Base-by-base conservation (phyloP, 306 rosid genomes). In the Betula pendula region DNA sequence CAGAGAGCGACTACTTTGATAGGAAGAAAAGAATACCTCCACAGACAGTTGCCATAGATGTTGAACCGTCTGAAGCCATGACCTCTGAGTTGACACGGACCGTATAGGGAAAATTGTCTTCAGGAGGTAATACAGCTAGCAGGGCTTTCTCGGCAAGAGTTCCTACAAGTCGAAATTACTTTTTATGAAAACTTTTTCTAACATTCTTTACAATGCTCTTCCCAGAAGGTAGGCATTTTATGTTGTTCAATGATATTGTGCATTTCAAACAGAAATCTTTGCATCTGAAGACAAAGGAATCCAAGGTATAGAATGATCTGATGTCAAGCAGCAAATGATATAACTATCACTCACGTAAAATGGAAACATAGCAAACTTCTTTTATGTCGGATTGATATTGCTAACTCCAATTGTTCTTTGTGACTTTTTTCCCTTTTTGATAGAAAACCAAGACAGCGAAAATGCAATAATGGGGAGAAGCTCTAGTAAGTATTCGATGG, bases 1-100 rank as follows among this genome's bases (percentile, higher is more conserved):
- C 40, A 71, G n/a, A 43, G 33, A 35, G 55, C 70, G 47, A 75
- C n/a, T n/a, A 59, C 48, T 50, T 48, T 40, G 45, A 43, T 2
- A 19, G 48, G 73, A 68, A 22, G 48, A 66, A 49, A 68, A 70
- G 56, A 56, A 71, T 87, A 95, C 99, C 99, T 89, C 96, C 99
- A 87, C 97, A 92, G 68, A 95, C 99, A 59, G 97, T 89, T 45
- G 97, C 99, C 99, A 95, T 95, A 80, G 99, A 95, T 38, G 99
- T 95, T 63, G 99, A 95, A 62, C 99, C 99, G 63, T 95, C 99
- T 24, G 99, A 95, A 63, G 95, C 97, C 99, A 90, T 92, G 75
- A 95, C 99, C 86, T 95, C 97, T 51, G 99, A 92, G 81, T 87
- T 89, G 83, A 95, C 70, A 70, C 97, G 97, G 67, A 95, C 88